These are phyloP conservation scores for Leishmania gerbilli DNA, from an alignment of 208 protist species.

Conservation along the genomic window DNA sequence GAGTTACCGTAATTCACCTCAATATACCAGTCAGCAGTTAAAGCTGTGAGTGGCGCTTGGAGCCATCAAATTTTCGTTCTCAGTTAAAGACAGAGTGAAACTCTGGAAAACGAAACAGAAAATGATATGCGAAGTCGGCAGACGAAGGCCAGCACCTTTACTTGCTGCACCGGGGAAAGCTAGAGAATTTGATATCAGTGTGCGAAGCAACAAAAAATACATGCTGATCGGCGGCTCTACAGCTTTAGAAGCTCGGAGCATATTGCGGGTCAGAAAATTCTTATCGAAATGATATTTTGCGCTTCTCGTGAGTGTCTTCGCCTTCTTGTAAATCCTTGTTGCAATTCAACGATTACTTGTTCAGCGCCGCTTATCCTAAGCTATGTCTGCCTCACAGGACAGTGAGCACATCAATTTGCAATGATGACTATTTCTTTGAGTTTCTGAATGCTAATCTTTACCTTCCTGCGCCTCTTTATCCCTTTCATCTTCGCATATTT, in stretches of 20 bases:
- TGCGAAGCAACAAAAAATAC: not conserved
- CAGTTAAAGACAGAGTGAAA: not conserved
- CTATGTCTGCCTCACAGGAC: not conserved
- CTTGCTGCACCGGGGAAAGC: not conserved
- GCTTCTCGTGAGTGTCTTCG: not conserved
- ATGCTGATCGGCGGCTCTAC: not conserved
- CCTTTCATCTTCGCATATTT: not conserved
- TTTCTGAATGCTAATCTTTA: not conserved
- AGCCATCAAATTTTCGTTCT: not conserved
- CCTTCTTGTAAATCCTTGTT: not conserved
- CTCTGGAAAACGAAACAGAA: not conserved
- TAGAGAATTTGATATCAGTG: not conserved
- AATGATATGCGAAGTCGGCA: not conserved
- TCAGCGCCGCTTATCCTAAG: not conserved
- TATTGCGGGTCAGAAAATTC: not conserved
- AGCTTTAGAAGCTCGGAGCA: not conserved
- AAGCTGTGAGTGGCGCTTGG: not conserved
- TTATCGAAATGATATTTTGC: not conserved
- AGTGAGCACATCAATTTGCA: not conserved
- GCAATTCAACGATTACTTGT: not conserved
- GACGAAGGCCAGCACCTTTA: not conserved
- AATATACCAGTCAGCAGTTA: not conserved
- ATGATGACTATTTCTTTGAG: not conserved
- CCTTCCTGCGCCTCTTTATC: not conserved
- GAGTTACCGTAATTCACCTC: not conserved